Evolutionary conservation across 371 early-diverging fungal genomes (phyloP).

Genomic region (Capillidium heterosporum): DNA sequence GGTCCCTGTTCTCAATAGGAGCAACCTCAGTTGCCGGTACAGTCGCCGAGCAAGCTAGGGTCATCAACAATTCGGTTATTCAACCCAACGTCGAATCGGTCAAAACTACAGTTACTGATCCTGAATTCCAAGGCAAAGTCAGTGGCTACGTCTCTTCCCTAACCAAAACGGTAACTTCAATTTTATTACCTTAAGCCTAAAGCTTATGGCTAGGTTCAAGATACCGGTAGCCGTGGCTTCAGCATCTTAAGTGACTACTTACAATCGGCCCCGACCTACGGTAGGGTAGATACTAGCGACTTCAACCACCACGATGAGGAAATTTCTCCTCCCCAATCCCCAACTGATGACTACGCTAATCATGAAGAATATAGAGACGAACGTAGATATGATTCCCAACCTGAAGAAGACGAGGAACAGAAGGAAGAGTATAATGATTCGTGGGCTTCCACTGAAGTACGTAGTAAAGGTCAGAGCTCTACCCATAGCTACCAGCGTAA

Average conservation of each 20-base stretch:
- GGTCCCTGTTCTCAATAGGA: constrained; percentile 49
- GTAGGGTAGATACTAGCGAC: not conserved
- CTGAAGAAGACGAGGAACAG: not conserved
- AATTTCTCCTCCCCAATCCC: too few relatives aligned
- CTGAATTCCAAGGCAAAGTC: constrained; percentile 57
- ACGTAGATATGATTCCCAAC: not conserved
- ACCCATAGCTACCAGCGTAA: not conserved
- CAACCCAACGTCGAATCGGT: constrained; percentile 33
- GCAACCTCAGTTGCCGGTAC: constrained; percentile 18
- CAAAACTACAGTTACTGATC: constrained; percentile 68
- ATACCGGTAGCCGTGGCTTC: not conserved
- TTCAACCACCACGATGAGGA: not conserved
- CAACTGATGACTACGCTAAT: not conserved
- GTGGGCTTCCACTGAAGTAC: too few relatives aligned
- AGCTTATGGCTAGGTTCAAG: not conserved
- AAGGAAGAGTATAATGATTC: not conserved
- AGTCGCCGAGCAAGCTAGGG: constrained; percentile 32
- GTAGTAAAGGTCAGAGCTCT: not conserved
- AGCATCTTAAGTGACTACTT: not conserved
- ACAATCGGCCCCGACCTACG: not conserved
- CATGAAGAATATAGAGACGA: not conserved
- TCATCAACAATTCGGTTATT: constrained; percentile 59
- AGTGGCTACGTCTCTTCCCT: constrained; percentile 42
- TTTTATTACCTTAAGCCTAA: not conserved
- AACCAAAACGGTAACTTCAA: constrained; percentile 32